Percentiles rank a stretch among this genome's conserved stretches.
These are phyloP conservation scores for Daucus carota DNA, from an alignment of 129 eudicot species.

Conservation along the genomic window DNA sequence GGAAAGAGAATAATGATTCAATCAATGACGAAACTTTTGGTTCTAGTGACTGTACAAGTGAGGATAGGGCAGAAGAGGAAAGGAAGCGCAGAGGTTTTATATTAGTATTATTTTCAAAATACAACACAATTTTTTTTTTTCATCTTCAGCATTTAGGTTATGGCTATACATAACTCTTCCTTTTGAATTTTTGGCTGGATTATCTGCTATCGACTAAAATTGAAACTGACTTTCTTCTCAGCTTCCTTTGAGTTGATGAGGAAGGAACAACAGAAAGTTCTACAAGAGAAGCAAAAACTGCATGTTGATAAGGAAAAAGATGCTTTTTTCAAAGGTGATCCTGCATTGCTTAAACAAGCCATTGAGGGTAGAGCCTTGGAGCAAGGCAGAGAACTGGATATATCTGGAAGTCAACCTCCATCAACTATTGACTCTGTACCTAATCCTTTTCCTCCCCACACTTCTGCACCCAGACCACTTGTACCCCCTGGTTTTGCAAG, in stretches of 20 bases:
- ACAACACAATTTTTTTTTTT: background rate
- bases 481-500: slow-evolving; percentile 89
- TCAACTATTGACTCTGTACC: slow-evolving; percentile 43
- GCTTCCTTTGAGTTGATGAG: slow-evolving; percentile 93
- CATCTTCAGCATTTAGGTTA: background rate
- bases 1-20: slow-evolving; percentile 62
- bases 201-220: slow-evolving; percentile 4
- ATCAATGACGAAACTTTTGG: slow-evolving; percentile 96
- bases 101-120: background rate
- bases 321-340: slow-evolving; percentile 30
- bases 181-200: background rate
- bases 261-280: slow-evolving; percentile 85
- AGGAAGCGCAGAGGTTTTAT: slow-evolving; percentile 78
- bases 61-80: slow-evolving; percentile 96
- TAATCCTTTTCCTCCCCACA: slow-evolving; percentile 34
- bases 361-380: slow-evolving; percentile 40
- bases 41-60: slow-evolving; percentile 59
- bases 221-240: slow-evolving; percentile 17
- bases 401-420: slow-evolving; percentile 25
- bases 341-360: slow-evolving; percentile 30
- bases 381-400: slow-evolving; percentile 27
- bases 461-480: slow-evolving; percentile 68
- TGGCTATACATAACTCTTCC: background rate
- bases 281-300: slow-evolving; percentile 79
- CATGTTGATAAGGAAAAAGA: slow-evolving; percentile 39